Percentiles rank a stretch among this genome's conserved stretches.
phyloP scores from a whole-genome alignment of 2,329 filamentous ascomycete species.

The Dactylellina leptospora region DNA sequence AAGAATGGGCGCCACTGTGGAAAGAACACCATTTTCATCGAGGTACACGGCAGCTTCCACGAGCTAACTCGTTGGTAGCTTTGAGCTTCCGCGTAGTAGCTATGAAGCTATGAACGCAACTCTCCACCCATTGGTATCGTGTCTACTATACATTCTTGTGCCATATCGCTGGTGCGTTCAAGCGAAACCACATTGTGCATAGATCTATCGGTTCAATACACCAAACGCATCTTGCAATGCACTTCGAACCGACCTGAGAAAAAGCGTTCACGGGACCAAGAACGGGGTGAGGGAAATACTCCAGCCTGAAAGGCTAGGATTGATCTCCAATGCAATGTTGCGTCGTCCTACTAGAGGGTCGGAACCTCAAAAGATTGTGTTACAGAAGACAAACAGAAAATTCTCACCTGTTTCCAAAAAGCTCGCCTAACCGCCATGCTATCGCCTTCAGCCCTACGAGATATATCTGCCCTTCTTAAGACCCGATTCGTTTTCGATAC shows the following conservation, averaged over 20 bases:
- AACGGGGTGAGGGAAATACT: slow-evolving; percentile 4
- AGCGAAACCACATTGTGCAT: neutral
- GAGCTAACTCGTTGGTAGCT: neutral
- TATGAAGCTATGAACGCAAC: neutral
- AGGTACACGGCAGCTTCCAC: slow-evolving; percentile 19
- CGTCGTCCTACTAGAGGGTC: slow-evolving; percentile 7
- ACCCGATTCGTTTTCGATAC: slow-evolving; percentile 3
- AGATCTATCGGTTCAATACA: too few species aligned
- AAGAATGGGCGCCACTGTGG: slow-evolving; percentile 17
- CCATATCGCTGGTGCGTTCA: slow-evolving; percentile 26
- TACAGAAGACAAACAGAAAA: slow-evolving; percentile 16
- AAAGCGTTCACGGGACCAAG: neutral
- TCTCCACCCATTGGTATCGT: neutral
- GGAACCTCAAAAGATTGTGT: neutral
- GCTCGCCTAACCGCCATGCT: slow-evolving; percentile 2
- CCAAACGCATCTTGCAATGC: neutral
- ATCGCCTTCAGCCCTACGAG: slow-evolving; percentile 51
- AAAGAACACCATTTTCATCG: slow-evolving; percentile 13
- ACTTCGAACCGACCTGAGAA: slow-evolving; percentile 10
- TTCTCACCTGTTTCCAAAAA: neutral
- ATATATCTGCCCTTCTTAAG: slow-evolving; percentile 5
- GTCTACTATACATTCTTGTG: neutral
- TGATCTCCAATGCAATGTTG: slow-evolving; percentile 13
- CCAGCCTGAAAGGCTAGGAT: neutral
- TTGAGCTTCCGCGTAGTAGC: slow-evolving; percentile 9